phyloP scores from a whole-genome alignment of 116 monocot genomes.

The Cymodocea nodosa region DNA sequence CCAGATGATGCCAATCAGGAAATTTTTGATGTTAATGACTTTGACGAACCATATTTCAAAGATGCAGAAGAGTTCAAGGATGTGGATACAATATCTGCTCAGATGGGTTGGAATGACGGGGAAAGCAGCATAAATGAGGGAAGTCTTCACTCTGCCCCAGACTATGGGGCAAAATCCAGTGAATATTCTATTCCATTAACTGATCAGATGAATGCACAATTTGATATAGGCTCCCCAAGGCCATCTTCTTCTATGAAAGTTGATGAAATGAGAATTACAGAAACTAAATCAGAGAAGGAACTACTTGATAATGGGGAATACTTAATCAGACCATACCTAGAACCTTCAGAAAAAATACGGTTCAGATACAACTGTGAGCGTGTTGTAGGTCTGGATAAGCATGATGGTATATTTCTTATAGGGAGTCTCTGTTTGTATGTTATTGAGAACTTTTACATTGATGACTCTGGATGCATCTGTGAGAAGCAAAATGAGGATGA shows the following conservation, averaged over 20 bases:
- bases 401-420: conserved; percentile 98
- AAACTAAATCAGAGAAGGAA: conserved; percentile 74
- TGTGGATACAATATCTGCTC: conserved; percentile 33
- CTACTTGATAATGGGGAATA: conserved; percentile 96
- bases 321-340: conserved; percentile 91
- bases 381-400: conserved; percentile 96
- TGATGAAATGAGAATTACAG: conserved; percentile 39
- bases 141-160: conserved; percentile 80
- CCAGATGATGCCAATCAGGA: conserved; percentile 35
- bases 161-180: conserved; percentile 61
- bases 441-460: conserved; percentile 96
- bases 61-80: conserved; percentile 46
- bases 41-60: conserved; percentile 42
- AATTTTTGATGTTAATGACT: conserved; percentile 28
- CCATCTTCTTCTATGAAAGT: conserved; percentile 42
- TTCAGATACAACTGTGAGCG: conserved; percentile 96
- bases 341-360: conserved; percentile 83
- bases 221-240: conserved; percentile 74
- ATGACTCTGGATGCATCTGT: conserved; percentile 90
- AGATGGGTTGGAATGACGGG: conserved; percentile 76
- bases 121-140: conserved; percentile 72
- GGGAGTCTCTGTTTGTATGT: conserved; percentile 87
- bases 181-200: conserved; percentile 52
- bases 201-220: conserved; percentile 47
- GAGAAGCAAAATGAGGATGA: conserved; percentile 89